A percentile compares a stretch with the other conserved stretches of the same genome.
These are phyloP conservation scores for Diplodia scrobiculata DNA, from an alignment of 2,329 filamentous ascomycete species.

Conservation along the genomic window DNA sequence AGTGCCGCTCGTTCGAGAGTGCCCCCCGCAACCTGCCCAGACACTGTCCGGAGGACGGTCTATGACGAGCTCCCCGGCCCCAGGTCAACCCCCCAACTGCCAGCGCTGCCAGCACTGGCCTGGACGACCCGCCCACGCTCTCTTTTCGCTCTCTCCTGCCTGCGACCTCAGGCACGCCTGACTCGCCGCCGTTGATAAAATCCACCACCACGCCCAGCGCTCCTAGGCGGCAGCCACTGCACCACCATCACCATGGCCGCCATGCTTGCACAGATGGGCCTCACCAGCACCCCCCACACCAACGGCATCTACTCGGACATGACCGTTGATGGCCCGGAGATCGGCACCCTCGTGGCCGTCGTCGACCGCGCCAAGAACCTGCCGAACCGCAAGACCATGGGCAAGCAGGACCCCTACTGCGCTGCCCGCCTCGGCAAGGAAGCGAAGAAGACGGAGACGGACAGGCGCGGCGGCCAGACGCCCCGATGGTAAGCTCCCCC, in stretches of 20 bases:
- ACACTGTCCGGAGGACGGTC: conserved; percentile 11
- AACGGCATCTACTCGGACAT: conserved; percentile 94
- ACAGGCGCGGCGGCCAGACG: conserved; percentile 91
- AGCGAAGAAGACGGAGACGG: conserved; percentile 94
- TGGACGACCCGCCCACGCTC: conserved; percentile 9
- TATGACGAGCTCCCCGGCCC: conserved; percentile 17
- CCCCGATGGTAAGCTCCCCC: conserved; percentile 76
- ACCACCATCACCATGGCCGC: conserved; percentile 40
- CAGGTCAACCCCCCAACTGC: not conserved
- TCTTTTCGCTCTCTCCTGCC: conserved; percentile 25
- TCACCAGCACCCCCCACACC: conserved; percentile 67
- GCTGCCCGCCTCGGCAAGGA: conserved; percentile 92
- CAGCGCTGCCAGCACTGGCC: conserved; percentile 21
- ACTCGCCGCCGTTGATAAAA: conserved; percentile 16
- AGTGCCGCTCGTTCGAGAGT: conserved; percentile 20
- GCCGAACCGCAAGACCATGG: conserved; percentile 94
- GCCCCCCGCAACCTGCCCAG: conserved; percentile 2
- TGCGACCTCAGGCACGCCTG: conserved; percentile 3
- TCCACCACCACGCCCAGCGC: not conserved
- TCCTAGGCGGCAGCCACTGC: not conserved
- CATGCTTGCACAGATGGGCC: conserved; percentile 38
- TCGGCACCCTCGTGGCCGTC: conserved; percentile 88
- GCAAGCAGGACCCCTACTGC: conserved; percentile 97
- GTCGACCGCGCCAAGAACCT: conserved; percentile 96
- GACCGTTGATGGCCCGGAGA: conserved; percentile 85